A percentile compares a stretch with the other conserved stretches of the same genome.
Evolutionary conservation across 208 protist genomes (phyloP).

Genomic region (Giardia duodenalis): DNA sequence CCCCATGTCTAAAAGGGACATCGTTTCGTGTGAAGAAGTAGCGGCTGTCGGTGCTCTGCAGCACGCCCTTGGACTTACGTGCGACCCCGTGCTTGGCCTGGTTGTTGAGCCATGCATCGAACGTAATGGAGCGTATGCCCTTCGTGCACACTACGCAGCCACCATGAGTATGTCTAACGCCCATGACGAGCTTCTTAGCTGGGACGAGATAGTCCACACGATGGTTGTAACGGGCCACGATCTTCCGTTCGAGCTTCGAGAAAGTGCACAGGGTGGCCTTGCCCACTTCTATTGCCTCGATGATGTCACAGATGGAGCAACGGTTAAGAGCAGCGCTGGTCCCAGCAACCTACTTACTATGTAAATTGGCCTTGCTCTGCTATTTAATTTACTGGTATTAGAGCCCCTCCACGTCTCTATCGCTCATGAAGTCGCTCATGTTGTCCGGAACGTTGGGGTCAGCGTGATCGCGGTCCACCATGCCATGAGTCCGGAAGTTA

Average conservation of each 20-base stretch:
- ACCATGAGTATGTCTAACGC: not conserved
- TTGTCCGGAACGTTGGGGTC: not conserved
- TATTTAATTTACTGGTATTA: not conserved
- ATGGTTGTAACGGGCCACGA: constrained; percentile 15
- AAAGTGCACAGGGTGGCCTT: constrained; percentile 1
- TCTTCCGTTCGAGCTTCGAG: not conserved
- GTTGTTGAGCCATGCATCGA: constrained; percentile 55
- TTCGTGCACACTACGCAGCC: not conserved
- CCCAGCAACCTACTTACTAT: not conserved
- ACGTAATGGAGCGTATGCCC: constrained; percentile 46
- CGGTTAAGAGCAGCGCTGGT: too few relatives aligned
- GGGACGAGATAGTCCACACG: not conserved
- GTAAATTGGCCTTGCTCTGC: too few relatives aligned
- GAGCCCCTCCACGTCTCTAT: not conserved
- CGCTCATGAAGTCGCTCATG: not conserved
- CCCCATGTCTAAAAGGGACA: constrained; percentile 38
- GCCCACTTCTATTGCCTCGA: constrained; percentile 9
- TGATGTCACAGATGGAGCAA: not conserved
- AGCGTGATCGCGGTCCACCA: not conserved
- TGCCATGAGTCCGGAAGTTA: not conserved
- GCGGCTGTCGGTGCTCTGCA: constrained; percentile 50
- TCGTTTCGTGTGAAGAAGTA: constrained; percentile 40
- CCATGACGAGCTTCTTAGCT: not conserved
- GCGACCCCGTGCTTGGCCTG: constrained; percentile 50
- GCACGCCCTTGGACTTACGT: constrained; percentile 50